These are phyloP conservation scores for Thielaviopsis musarum DNA, from an alignment of 2,329 filamentous ascomycete genomes.

Conservation along the genomic window DNA sequence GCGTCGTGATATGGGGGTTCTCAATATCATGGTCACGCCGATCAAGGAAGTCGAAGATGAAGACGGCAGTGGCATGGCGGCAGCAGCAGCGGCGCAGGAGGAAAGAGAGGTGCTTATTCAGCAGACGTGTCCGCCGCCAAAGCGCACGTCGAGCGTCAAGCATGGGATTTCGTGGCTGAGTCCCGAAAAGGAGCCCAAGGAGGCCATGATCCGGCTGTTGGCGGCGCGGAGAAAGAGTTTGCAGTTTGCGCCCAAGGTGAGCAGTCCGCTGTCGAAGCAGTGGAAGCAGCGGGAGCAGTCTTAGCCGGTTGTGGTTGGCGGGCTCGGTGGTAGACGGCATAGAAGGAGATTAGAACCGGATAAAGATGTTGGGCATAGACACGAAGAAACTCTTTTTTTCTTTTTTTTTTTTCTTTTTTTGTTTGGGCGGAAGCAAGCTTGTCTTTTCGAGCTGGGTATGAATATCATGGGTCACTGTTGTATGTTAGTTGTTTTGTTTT, in stretches of 20 bases:
- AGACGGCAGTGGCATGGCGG: slow-evolving; percentile 25
- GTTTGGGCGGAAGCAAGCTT: too few relatives aligned
- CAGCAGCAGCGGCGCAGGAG: background rate
- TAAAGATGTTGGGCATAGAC: too few relatives aligned
- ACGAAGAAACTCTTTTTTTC: too few relatives aligned
- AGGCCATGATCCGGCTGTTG: slow-evolving; percentile 46
- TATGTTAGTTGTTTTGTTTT: too few relatives aligned
- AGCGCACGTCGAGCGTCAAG: slow-evolving; percentile 14
- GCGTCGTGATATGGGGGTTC: background rate
- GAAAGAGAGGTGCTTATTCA: slow-evolving; percentile 16
- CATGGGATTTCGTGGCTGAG: slow-evolving; percentile 22
- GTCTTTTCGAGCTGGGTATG: too few relatives aligned
- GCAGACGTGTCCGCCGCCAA: slow-evolving; percentile 23
- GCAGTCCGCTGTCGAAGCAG: slow-evolving; percentile 49
- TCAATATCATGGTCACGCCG: background rate
- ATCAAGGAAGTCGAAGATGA: slow-evolving; percentile 13
- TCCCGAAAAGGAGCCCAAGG: slow-evolving; percentile 33
- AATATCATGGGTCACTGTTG: too few relatives aligned
- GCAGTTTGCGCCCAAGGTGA: slow-evolving; percentile 60
- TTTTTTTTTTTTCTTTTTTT: too few relatives aligned
- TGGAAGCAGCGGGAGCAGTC: slow-evolving; percentile 24
- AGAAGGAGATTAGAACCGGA: background rate
- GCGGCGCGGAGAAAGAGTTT: slow-evolving; percentile 60
- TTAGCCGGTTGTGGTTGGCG: background rate
- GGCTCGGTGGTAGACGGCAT: background rate